Percentiles rank a stretch among this genome's conserved stretches.
phyloP scores from a whole-genome alignment of 495 filamentous ascomycete genomes.

The Saxophila tyrrhenica region DNA sequence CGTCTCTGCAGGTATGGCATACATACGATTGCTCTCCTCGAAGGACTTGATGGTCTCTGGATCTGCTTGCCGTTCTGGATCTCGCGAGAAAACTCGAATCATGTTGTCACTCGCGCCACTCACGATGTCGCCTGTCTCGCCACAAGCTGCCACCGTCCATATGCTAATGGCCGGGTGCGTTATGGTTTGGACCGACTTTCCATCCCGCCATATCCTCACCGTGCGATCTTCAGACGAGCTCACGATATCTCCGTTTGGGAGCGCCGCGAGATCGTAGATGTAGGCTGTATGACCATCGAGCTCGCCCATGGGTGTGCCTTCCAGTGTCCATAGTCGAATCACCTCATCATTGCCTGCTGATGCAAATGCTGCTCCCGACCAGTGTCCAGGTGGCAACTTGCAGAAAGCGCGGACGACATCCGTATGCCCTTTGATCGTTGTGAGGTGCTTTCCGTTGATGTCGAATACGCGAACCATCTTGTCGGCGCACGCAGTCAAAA shows the following conservation, averaged over 20 bases:
- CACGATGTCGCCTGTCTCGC: constrained; percentile 78
- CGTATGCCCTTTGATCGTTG: constrained; percentile 55
- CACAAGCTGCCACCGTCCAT: constrained; percentile 76
- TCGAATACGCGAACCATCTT: constrained; percentile 75
- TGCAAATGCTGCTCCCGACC: constrained; percentile 74
- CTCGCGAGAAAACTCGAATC: constrained; percentile 73
- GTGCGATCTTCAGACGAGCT: constrained; percentile 92
- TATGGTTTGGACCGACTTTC: constrained; percentile 83
- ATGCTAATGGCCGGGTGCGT: constrained; percentile 96
- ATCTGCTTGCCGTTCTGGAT: constrained; percentile 56
- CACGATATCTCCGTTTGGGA: constrained; percentile 77
- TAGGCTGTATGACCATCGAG: constrained; percentile 87
- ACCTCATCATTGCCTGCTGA: constrained; percentile 82
- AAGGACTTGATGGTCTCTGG: constrained; percentile 50
- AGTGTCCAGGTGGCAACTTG: constrained; percentile 61
- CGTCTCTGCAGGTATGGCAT: constrained; percentile 78
- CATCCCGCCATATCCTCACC: constrained; percentile 72
- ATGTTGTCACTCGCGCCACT: constrained; percentile 84
- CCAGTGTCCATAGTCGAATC: constrained; percentile 71
- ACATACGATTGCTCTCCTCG: constrained; percentile 58
- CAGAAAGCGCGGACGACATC: constrained; percentile 83
- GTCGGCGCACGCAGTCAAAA: constrained; percentile 88
- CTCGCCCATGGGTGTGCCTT: constrained; percentile 59
- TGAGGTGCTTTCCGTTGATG: constrained; percentile 49
- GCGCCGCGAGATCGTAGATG: constrained; percentile 72